These are phyloP conservation scores for Trichoderma semiorbis DNA, from an alignment of 2,329 filamentous ascomycete species.

Conservation along the genomic window DNA sequence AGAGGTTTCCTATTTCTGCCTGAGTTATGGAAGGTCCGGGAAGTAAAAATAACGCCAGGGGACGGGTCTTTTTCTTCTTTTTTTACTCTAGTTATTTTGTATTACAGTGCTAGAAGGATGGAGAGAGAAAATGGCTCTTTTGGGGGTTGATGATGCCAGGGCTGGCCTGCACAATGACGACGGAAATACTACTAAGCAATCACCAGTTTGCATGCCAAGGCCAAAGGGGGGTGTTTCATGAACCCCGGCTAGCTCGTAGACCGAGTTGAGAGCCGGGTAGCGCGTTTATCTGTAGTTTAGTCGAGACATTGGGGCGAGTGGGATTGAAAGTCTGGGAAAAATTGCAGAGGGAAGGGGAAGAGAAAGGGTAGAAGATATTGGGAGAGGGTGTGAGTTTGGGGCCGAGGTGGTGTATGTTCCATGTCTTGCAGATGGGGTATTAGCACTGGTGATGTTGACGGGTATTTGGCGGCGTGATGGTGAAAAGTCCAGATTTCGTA, in stretches of 20 bases:
- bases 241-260: slow-evolving; percentile 6
- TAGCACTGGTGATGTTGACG: background rate
- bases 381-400: background rate
- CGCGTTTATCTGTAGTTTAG: background rate
- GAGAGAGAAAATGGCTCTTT: background rate
- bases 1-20: slow-evolving; percentile 5
- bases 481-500: background rate
- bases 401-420: background rate
- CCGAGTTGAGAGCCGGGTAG: background rate
- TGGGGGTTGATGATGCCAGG: background rate
- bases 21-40: background rate
- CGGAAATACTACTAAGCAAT: background rate
- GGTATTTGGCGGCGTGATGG: background rate
- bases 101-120: background rate
- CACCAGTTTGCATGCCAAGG: slow-evolving; percentile 5
- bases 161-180: slow-evolving; percentile 1
- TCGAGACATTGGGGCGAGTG: background rate
- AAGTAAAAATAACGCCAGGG: background rate
- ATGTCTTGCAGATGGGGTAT: background rate
- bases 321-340: background rate
- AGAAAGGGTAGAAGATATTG: background rate
- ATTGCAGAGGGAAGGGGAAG: background rate
- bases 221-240: slow-evolving; percentile 11
- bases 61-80: background rate
- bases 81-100: background rate